These are phyloP conservation scores for Gnaphalium uliginosum DNA, from an alignment of 129 eudicot genomes.

Conservation along the genomic window DNA sequence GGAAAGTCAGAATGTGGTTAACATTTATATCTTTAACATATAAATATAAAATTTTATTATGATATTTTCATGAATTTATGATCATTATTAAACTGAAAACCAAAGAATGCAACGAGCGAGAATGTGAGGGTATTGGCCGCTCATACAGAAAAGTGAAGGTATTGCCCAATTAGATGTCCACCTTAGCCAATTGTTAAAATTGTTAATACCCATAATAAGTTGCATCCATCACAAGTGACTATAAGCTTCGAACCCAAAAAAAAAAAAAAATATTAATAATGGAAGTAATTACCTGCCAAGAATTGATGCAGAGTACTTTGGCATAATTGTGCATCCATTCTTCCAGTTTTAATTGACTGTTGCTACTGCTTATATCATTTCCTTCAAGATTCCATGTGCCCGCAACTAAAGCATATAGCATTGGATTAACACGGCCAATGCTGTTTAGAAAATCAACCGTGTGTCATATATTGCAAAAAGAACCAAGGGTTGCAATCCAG, in stretches of 20 bases:
- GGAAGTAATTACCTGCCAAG: conserved; percentile 84
- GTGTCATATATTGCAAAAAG: conserved; percentile 2
- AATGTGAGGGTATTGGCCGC: too few species aligned
- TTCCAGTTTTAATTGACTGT: conserved; percentile 31
- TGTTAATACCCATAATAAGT: not conserved
- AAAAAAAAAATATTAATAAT: not conserved
- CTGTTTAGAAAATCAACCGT: conserved; percentile 38
- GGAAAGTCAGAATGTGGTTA: not conserved
- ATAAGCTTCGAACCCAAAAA: not conserved
- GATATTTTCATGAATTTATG: too few species aligned
- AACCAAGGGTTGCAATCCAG: not conserved
- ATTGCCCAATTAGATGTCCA: not conserved
- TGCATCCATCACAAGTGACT: not conserved
- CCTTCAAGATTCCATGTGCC: conserved; percentile 59
- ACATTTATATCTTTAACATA: not conserved
- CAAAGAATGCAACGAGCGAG: too few species aligned
- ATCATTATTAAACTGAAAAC: too few species aligned
- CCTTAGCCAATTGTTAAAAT: not conserved
- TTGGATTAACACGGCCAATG: conserved; percentile 86
- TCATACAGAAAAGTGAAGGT: too few species aligned
- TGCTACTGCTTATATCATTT: conserved; percentile 30
- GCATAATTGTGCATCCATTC: conserved; percentile 78
- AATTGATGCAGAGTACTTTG: conserved; percentile 75
- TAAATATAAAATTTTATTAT: not conserved
- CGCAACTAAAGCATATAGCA: conserved; percentile 69